phyloP scores from a whole-genome alignment of 495 filamentous ascomycete genomes.

The Usnea hakonensis region DNA sequence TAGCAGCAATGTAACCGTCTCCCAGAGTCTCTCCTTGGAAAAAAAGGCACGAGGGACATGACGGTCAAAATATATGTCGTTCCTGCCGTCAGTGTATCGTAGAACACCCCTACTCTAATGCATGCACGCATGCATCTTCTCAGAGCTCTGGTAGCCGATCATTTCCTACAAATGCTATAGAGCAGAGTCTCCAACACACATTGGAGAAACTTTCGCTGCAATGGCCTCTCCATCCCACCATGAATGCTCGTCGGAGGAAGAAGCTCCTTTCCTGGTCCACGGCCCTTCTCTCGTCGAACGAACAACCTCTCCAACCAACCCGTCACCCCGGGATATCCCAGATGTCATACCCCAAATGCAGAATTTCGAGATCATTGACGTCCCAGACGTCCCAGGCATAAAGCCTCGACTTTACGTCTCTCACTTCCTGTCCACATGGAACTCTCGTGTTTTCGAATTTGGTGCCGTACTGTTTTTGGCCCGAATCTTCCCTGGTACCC shows the following conservation, averaged over 20 bases:
- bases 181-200: background rate
- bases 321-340: background rate
- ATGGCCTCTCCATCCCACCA: background rate
- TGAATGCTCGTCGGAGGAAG: background rate
- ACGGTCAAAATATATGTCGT: no score
- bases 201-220: background rate
- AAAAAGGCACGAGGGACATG: no score
- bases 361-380: background rate
- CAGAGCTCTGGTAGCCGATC: no score
- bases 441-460: slow-evolving; percentile 52
- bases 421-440: slow-evolving; percentile 58
- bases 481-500: slow-evolving; percentile 39
- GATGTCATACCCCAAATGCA: background rate
- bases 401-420: slow-evolving; percentile 37
- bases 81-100: no score
- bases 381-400: background rate
- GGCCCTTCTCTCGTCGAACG: background rate
- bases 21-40: no score
- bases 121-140: no score
- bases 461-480: slow-evolving; percentile 48
- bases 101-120: no score
- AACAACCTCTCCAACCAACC: background rate
- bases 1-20: no score
- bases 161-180: background rate
- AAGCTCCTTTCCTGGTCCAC: background rate